phyloP scores from a whole-genome alignment of 179 eudicot species.

The Heliamphora pulchella region DNA sequence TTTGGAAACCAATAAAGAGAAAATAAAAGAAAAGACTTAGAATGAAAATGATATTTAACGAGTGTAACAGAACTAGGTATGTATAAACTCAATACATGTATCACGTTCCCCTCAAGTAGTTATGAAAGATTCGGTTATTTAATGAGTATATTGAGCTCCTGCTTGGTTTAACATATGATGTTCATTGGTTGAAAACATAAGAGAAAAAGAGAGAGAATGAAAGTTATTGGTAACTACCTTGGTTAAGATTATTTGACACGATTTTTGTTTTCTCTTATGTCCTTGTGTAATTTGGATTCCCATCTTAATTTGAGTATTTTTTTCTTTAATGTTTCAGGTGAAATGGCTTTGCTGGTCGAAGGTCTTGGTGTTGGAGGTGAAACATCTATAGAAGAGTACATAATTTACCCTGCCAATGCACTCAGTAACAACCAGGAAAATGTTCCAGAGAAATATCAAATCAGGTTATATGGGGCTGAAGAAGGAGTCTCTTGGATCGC shows the following conservation, averaged over 20 bases:
- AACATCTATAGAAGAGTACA: slow-evolving; percentile 56
- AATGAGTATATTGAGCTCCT: neutral
- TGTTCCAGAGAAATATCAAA: slow-evolving; percentile 33
- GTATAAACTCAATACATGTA: neutral
- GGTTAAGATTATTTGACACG: too few relatives aligned
- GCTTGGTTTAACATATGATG: neutral
- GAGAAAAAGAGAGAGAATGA: neutral
- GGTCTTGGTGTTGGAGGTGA: slow-evolving; percentile 59
- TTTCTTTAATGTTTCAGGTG: slow-evolving; percentile 39
- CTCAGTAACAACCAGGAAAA: slow-evolving; percentile 38
- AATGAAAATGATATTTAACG: neutral
- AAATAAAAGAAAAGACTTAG: neutral
- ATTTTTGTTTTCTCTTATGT: neutral
- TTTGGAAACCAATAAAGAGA: too few relatives aligned
- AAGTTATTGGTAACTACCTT: neutral
- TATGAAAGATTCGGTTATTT: neutral
- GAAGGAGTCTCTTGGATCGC: slow-evolving; percentile 58
- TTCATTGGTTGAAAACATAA: neutral
- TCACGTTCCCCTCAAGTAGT: too few relatives aligned
- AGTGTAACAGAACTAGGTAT: too few relatives aligned
- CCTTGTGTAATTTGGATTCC: neutral
- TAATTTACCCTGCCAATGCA: slow-evolving; percentile 51
- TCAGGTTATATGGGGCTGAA: slow-evolving; percentile 56
- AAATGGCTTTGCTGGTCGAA: slow-evolving; percentile 73
- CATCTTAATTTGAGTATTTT: neutral